phyloP scores from a whole-genome alignment of 2,329 filamentous ascomycete genomes.

The Talaromyces sp. region DNA sequence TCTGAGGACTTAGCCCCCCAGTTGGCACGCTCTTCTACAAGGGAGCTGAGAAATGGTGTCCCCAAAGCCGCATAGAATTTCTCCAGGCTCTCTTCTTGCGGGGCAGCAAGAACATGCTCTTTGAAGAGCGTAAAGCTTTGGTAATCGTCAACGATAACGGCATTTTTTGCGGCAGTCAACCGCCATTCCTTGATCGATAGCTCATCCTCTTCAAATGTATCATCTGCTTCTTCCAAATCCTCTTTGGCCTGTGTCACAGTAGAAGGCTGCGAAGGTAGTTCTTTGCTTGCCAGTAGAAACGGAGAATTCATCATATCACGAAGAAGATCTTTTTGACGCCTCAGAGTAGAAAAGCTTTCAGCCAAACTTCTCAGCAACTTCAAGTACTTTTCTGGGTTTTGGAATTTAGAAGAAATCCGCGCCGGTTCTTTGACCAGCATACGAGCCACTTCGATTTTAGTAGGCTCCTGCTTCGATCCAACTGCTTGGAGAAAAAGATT shows the following conservation, averaged over 20 bases:
- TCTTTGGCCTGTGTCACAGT: constrained; percentile 14
- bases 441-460: constrained; percentile 74
- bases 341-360: constrained; percentile 63
- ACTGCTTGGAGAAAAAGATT: constrained; percentile 85
- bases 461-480: constrained; percentile 87
- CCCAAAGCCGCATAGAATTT: constrained; percentile 79
- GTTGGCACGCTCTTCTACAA: constrained; percentile 72
- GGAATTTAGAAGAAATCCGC: constrained; percentile 71
- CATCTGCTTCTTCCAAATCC: constrained; percentile 29
- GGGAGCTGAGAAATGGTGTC: constrained; percentile 65
- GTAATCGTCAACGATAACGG: constrained; percentile 82
- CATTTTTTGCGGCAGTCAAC: constrained; percentile 64
- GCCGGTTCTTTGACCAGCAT: constrained; percentile 81
- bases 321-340: constrained; percentile 73
- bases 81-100: constrained; percentile 83
- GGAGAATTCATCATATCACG: constrained; percentile 67
- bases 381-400: constrained; percentile 79
- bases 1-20: constrained; percentile 64
- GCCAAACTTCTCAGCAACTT: constrained; percentile 75
- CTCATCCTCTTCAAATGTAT: constrained; percentile 55
- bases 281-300: constrained; percentile 79
- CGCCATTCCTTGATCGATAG: constrained; percentile 70
- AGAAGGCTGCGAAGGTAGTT: constrained; percentile 46
- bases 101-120: constrained; percentile 74
- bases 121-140: constrained; percentile 87